Base-by-base conservation (phyloP, 2,329 filamentous ascomycete species). In the Seiridium cupressi region DNA sequence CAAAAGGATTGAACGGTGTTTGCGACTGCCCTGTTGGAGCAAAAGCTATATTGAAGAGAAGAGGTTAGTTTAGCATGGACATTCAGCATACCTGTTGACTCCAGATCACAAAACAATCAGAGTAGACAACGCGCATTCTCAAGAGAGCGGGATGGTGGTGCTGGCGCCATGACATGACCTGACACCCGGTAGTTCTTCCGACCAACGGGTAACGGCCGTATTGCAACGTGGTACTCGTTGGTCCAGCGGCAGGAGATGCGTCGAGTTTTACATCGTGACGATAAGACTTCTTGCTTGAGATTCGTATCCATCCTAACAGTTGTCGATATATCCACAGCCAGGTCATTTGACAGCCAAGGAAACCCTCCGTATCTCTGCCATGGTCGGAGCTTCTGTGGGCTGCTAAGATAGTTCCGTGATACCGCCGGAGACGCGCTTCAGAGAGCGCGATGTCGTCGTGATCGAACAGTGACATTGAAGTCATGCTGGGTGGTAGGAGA, bases 21-120 rank as follows among this genome's bases (percentile, higher is more conserved):
- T 54, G 42, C 6, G 60, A 49, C 9, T 56, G 36, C 59, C n/a
- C 44, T 18, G 51, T 3, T 32, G 40, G 47, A 40, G 55, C 60
- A 49, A 61, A 61, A 59, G 60, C 60, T 61, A 51, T n/a, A 44
- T 36, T 51, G 8, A 51, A 57, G 53, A 46, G 51, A 38, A 46
- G 40, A 49, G 8, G 51, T 61, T 58, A 61, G 60, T 51, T 34
- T 8, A 48, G 38, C 54, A 57, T 47, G 51, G 18, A 10, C 38
- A 44, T 57, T 34, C n/a, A 18, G 26, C 54, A 48, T 57, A 57
- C 54, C 54, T 57, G 18, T 47, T 5, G 8, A 18, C 11, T 36
- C 34, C n/a, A n/a, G n/a, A 55, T 36, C 18, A 44, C 40, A 48
- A 31, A 35, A n/a, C 44, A 26, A 57, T 48, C 42, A 36, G 7